Evolutionary conservation across 371 early-diverging fungal genomes (phyloP).

Genomic region (Smittium mucronatum): DNA sequence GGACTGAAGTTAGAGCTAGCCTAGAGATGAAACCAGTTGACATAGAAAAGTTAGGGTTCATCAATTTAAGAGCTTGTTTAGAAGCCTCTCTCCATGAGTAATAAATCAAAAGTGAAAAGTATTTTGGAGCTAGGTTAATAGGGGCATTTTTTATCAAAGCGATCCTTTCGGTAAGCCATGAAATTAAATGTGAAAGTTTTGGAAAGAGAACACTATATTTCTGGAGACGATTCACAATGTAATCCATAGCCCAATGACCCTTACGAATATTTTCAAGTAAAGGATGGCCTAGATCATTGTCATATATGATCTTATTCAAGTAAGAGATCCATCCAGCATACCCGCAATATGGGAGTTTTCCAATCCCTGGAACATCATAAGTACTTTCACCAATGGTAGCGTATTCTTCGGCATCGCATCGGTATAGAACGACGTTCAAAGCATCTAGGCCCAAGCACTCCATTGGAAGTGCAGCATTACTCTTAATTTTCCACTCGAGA

Average conservation of each 20-base stretch:
- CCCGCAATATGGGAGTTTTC: constrained; percentile 74
- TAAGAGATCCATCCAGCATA: constrained; percentile 79
- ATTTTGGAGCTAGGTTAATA: constrained; percentile 78
- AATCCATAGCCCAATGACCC: constrained; percentile 88
- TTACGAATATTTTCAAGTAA: constrained; percentile 76
- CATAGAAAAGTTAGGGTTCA: constrained; percentile 44
- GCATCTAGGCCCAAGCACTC: constrained; percentile 45
- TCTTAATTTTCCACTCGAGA: constrained; percentile 31
- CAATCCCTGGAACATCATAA: constrained; percentile 77
- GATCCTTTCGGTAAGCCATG: constrained; percentile 67
- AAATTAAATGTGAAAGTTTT: constrained; percentile 33
- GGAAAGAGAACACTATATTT: constrained; percentile 42
- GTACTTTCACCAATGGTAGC: constrained; percentile 60
- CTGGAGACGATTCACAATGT: constrained; percentile 54
- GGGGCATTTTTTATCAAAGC: constrained; percentile 52
- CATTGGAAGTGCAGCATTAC: constrained; percentile 29
- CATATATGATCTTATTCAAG: constrained; percentile 45
- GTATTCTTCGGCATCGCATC: constrained; percentile 71
- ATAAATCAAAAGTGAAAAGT: constrained; percentile 71
- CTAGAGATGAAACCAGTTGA: constrained; percentile 54
- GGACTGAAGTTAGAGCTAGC: constrained; percentile 65
- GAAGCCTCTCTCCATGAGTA: constrained; percentile 60
- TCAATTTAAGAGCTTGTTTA: constrained; percentile 40
- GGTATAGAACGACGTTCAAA: constrained; percentile 69
- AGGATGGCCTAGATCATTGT: constrained; percentile 86